These are phyloP conservation scores for Leccinum boreale DNA, from an alignment of 768 basidiomycete species.

Conservation along the genomic window DNA sequence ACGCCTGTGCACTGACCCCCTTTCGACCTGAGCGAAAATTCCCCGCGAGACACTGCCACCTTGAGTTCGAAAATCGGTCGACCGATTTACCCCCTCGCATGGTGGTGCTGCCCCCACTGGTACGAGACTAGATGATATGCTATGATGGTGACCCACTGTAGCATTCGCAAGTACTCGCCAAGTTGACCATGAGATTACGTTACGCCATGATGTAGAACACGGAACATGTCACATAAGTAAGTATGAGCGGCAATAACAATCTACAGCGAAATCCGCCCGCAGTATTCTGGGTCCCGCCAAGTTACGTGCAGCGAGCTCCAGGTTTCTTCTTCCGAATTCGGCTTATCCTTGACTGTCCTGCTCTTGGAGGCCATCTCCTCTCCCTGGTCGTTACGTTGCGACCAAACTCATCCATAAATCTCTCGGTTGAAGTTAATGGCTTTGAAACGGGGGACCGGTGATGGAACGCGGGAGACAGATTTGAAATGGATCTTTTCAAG, in stretches of 20 bases:
- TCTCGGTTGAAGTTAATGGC: neutral
- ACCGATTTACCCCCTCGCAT: too few relatives aligned
- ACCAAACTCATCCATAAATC: neutral
- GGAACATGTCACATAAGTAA: neutral
- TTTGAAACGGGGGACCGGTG: neutral
- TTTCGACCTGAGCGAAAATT: too few relatives aligned
- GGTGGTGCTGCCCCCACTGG: too few relatives aligned
- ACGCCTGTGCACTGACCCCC: too few relatives aligned
- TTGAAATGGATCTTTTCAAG: neutral
- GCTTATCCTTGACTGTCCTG: slow-evolving; percentile 1
- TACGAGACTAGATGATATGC: too few relatives aligned
- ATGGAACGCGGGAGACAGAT: neutral
- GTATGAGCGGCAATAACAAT: neutral
- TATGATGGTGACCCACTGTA: too few relatives aligned
- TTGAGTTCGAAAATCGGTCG: too few relatives aligned
- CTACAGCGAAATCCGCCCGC: neutral
- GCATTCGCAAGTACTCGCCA: neutral
- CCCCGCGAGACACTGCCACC: too few relatives aligned
- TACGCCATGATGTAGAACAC: neutral
- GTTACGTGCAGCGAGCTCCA: neutral
- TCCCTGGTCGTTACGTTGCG: neutral
- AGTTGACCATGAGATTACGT: neutral
- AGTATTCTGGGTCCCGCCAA: neutral
- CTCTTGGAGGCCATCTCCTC: neutral
- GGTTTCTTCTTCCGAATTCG: neutral